Conservation (phyloP, 805 yeast genomes). For the Cyberlindnera japonica region DNA sequence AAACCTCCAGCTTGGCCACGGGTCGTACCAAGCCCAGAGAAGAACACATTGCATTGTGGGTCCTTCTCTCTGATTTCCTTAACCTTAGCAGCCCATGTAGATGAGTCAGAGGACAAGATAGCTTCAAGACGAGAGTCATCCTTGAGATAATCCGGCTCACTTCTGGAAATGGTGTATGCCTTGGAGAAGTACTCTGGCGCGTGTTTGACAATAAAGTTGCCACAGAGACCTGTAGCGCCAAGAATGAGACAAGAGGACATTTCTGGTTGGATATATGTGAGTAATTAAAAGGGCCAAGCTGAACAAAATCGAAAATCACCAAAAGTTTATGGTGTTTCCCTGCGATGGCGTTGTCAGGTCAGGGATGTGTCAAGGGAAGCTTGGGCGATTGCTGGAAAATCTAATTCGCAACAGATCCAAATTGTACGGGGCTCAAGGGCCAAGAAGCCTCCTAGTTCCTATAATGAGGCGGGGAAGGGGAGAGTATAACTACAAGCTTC, state of each 20-base stretch:
- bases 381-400: too few species aligned
- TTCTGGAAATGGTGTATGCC: conserved; percentile 51
- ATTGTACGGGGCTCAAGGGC: too few species aligned
- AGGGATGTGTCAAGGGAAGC: too few species aligned
- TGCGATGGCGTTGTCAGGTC: too few species aligned
- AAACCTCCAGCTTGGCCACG: conserved; percentile 66
- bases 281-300: too few species aligned
- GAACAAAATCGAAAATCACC: too few species aligned
- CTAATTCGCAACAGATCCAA: too few species aligned
- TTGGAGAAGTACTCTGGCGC: conserved; percentile 36
- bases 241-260: conserved; percentile 35
- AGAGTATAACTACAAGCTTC: too few species aligned
- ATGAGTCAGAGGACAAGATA: conserved; percentile 42
- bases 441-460: too few species aligned
- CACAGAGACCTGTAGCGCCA: conserved; percentile 83
- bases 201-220: conserved; percentile 48
- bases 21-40: conserved; percentile 76
- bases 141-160: conserved; percentile 22
- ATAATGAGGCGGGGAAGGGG: too few species aligned
- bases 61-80: conserved; percentile 25
- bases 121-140: conserved; percentile 25
- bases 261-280: too few species aligned
- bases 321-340: too few species aligned
- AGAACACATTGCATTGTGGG: conserved; percentile 39
- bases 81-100: conserved; percentile 44